Percentiles rank a stretch among this genome's conserved stretches.
Evolutionary conservation across 2,329 filamentous ascomycete genomes (phyloP).

Genomic region (Pestalotiopsis sp.): DNA sequence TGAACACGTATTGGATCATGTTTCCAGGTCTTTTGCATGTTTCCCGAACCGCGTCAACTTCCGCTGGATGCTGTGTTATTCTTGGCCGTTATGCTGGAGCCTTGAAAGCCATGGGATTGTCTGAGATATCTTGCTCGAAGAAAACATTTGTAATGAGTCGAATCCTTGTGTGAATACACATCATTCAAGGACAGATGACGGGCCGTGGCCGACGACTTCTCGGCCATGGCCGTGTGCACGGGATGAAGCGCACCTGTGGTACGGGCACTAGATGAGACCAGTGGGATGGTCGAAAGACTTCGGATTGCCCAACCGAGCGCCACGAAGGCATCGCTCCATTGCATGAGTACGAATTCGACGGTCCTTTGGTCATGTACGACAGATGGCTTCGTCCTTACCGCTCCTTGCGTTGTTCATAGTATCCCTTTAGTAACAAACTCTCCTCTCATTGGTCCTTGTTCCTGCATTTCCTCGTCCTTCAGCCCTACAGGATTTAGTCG

Average conservation of each 20-base stretch:
- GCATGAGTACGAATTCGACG: neutral
- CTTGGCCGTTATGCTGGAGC: too few species aligned
- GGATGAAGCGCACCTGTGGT: neutral
- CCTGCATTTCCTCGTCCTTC: neutral
- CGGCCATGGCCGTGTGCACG: neutral
- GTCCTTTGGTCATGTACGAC: neutral
- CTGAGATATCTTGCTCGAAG: neutral
- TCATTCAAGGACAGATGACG: neutral
- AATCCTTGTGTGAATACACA: neutral
- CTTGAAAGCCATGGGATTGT: too few species aligned
- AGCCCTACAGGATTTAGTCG: neutral
- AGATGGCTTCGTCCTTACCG: too few species aligned
- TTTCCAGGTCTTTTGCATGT: neutral
- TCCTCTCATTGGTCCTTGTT: neutral
- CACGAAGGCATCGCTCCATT: neutral
- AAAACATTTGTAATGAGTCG: neutral
- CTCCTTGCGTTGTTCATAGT: too few species aligned
- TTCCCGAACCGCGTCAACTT: neutral
- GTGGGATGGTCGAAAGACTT: neutral
- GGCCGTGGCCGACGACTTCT: neutral
- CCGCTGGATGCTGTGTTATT: too few species aligned
- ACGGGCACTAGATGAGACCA: neutral
- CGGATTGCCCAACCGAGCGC: neutral
- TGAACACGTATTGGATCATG: neutral
- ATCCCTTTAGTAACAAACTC: neutral